Percentiles rank a stretch among this genome's conserved stretches.
Evolutionary conservation across 108 stramenopile genomes (phyloP).

Genomic region (Skeletonema marinoi): DNA sequence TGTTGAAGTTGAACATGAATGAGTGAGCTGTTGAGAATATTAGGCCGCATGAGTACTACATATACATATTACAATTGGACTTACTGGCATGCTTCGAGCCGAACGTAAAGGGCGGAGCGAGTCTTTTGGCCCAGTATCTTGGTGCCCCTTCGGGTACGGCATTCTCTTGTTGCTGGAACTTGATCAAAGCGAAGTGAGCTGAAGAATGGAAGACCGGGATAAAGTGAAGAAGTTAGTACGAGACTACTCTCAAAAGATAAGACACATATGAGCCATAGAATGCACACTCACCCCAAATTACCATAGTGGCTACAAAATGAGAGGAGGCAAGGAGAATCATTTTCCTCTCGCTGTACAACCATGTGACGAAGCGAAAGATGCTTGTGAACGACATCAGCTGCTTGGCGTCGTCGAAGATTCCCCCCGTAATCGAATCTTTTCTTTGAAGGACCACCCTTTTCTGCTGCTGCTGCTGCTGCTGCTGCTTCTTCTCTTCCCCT

Average conservation of each 20-base stretch:
- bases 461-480: no score
- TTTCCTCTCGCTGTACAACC: neutral
- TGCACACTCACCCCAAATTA: neutral
- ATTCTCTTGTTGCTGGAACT: constrained; percentile 37
- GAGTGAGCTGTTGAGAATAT: no score
- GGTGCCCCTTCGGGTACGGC: constrained; percentile 41
- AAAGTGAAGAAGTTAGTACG: neutral
- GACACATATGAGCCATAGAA: no score
- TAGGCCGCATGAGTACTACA: no score
- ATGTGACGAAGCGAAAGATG: neutral
- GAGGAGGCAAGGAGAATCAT: neutral
- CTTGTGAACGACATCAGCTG: neutral
- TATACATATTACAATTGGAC: no score
- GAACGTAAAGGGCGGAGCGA: constrained; percentile 52
- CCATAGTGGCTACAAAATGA: constrained; percentile 6
- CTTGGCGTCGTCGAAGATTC: neutral
- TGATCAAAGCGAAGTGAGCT: constrained; percentile 44
- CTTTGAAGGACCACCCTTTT: neutral
- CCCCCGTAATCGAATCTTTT: neutral
- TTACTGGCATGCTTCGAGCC: constrained; percentile 58
- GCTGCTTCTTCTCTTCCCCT: no score
- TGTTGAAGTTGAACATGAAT: no score
- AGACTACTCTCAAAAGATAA: no score
- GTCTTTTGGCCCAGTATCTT: constrained; percentile 42
- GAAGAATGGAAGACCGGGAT: neutral